phyloP scores from a whole-genome alignment of 2,329 filamentous ascomycete species.

The Cytospora mali region DNA sequence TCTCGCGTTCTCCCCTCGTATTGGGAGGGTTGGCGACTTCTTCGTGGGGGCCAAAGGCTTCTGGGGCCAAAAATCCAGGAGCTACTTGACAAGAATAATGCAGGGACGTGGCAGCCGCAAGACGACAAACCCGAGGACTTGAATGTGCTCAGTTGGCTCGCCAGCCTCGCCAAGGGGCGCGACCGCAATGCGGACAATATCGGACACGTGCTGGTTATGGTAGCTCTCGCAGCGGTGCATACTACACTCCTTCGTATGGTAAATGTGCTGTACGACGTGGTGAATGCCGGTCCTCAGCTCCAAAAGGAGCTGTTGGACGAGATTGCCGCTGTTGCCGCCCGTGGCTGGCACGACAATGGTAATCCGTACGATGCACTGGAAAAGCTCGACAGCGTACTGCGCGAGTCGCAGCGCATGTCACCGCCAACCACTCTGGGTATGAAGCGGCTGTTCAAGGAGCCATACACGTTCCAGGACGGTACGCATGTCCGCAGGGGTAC shows the following conservation, averaged over 20 bases:
- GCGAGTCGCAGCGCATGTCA: not conserved
- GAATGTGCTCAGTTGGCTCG: conserved; percentile 5
- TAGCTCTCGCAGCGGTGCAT: conserved; percentile 3
- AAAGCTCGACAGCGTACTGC: conserved; percentile 3
- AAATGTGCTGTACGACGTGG: not conserved
- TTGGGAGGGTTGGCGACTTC: not conserved
- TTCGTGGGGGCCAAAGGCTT: not conserved
- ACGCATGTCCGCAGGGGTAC: conserved; percentile 20
- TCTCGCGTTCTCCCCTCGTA: not conserved
- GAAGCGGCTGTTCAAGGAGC: not conserved
- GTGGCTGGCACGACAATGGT: not conserved
- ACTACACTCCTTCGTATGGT: not conserved
- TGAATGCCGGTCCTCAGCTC: not conserved
- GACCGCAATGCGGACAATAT: not conserved
- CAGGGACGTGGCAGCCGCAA: not conserved
- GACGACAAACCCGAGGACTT: not conserved
- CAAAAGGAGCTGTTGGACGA: not conserved
- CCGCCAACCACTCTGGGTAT: not conserved
- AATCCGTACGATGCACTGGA: not conserved
- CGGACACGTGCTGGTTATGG: not conserved
- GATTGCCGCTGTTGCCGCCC: not conserved
- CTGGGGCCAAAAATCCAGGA: not conserved
- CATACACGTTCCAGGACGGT: conserved; percentile 4
- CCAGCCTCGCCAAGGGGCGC: not conserved
- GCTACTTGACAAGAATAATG: not conserved